These are phyloP conservation scores for Ailanthus altissimus DNA, from an alignment of 345 rosid genomes.

Conservation along the genomic window DNA sequence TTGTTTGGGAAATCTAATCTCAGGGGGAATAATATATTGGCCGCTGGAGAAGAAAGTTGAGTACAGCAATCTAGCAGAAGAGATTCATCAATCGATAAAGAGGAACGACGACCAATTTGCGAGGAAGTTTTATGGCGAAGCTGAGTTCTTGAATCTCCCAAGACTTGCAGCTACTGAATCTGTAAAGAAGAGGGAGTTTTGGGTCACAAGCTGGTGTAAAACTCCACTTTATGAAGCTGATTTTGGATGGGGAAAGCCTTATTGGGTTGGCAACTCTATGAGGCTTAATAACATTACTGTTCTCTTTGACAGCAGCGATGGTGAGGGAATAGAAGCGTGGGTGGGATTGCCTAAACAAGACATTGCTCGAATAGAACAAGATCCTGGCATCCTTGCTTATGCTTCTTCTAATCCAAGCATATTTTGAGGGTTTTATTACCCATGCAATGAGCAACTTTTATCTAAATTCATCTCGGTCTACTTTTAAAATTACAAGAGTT, in stretches of 20 bases:
- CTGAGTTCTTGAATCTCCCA: neutral
- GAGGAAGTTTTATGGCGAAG: neutral
- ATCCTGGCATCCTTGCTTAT: slow-evolving; percentile 15
- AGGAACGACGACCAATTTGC: neutral
- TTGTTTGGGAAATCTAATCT: neutral
- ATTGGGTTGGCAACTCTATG: slow-evolving; percentile 13
- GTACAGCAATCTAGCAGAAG: neutral
- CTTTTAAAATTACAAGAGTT: no score
- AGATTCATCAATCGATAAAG: neutral
- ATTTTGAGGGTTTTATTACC: neutral
- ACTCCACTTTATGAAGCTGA: slow-evolving; percentile 17
- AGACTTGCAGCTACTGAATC: neutral
- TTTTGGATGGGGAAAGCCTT: slow-evolving; percentile 33
- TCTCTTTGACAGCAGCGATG: slow-evolving; percentile 3
- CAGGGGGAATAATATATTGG: neutral
- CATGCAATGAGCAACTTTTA: no score
- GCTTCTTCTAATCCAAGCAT: slow-evolving; percentile 8
- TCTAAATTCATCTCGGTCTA: no score
- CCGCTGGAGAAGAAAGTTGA: neutral
- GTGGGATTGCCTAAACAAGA: neutral
- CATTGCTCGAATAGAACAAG: slow-evolving; percentile 12
- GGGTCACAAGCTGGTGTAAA: slow-evolving; percentile 21
- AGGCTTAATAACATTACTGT: neutral
- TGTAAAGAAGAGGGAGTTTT: neutral
- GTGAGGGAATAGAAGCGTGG: slow-evolving; percentile 24